Base-by-base conservation (phyloP, 345 rosid species). In the Populus tremula region DNA sequence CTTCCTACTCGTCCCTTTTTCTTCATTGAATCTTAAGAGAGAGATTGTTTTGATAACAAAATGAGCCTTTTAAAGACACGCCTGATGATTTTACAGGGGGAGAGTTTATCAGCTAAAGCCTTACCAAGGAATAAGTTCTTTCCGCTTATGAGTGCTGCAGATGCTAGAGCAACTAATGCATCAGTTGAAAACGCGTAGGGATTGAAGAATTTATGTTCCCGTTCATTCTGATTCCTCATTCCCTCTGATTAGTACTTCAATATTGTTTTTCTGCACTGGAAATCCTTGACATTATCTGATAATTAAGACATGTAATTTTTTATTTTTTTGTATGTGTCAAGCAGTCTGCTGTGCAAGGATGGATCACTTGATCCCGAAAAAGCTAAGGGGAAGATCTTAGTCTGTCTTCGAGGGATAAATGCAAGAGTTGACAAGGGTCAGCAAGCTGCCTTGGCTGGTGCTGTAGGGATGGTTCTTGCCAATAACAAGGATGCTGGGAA, bases 131-230 rank as follows among this genome's bases (percentile, higher is more conserved):
- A 80, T 27, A 90, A 83, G 77, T 87, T 83, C 64, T 92, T 86
- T 80, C 85, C 91, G 61, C 78, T 93, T 18, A 85, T 93, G 21
- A 85, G 82, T 27, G 89, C 97, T 77, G 83, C 84, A 13, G 69
- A 77, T 67, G 96, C 95, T 49, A 82, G 75, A 86, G 84, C 82
- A 49, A 77, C 84, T 21, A 89, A 93, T 80, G 88, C 89, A 73
- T 73, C 89, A 36, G 70, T 64, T 5, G 29, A 61, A 23, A 82
- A 87, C 54, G 94, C 94, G 98, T 96, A 86, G 88, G 96, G 50
- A 70, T 29, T 80, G 65, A n/a, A 36, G 1, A 36, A 64, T 33
- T 50, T 20, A 72, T 12, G 63, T 71, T 35, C 12, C 9, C 17
- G 29, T 3, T 59, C 31, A 36, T 20, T 17, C 69, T 66, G 11